Conservation (phyloP, 257 asterid genomes). For the Gentiana macrophylla region DNA sequence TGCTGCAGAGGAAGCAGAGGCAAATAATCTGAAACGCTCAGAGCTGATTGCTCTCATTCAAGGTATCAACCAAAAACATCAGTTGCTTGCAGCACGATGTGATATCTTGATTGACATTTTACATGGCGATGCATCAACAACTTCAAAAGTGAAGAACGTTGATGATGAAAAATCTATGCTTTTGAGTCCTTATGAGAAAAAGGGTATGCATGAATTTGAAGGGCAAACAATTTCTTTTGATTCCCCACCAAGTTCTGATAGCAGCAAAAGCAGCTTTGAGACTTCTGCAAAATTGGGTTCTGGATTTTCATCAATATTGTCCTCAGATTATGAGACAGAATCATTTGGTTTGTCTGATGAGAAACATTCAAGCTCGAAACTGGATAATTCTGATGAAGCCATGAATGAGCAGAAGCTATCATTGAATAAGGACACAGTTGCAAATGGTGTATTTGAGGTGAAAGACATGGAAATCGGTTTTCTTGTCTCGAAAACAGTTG, state of each 20-base stretch:
- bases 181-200: conserved; percentile 39
- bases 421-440: no score
- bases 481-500: no score
- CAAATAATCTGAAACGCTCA: conserved; percentile 14
- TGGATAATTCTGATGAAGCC: no score
- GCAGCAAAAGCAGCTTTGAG: conserved; percentile 30
- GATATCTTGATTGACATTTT: conserved; percentile 17
- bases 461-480: no score
- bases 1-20: conserved; percentile 13
- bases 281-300: conserved; percentile 42
- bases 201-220: conserved; percentile 19
- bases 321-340: conserved; percentile 74
- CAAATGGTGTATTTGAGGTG: no score
- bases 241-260: conserved; percentile 40
- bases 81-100: conserved; percentile 38
- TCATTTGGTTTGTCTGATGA: conserved; percentile 18
- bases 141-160: conserved; percentile 8
- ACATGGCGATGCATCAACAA: conserved; percentile 5
- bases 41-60: conserved; percentile 38
- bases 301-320: conserved; percentile 30
- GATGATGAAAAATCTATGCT: conserved; percentile 22
- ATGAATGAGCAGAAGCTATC: no score
- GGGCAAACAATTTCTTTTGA: conserved; percentile 26
- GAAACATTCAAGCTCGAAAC: no score
- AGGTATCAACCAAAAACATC: conserved; percentile 43